These are phyloP conservation scores for Suillus subaureus DNA, from an alignment of 768 basidiomycete species.

Conservation along the genomic window DNA sequence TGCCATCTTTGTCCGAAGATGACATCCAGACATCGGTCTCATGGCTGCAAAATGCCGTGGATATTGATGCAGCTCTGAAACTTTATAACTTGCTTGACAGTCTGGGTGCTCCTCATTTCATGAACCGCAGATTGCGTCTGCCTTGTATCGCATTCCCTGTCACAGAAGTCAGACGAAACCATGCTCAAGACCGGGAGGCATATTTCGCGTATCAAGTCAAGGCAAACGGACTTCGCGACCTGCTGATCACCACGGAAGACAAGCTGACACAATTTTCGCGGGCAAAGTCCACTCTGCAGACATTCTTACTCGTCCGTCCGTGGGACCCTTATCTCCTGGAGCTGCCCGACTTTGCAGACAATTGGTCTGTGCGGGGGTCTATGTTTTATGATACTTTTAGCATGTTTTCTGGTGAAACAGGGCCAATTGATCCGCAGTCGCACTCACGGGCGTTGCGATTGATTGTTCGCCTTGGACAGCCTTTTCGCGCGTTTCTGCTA, in stretches of 20 bases:
- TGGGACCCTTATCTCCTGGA: neutral
- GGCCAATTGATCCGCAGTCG: neutral
- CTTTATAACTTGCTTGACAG: neutral
- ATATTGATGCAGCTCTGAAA: neutral
- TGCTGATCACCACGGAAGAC: neutral
- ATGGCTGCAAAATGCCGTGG: neutral
- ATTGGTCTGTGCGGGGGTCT: neutral
- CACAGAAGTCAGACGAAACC: neutral
- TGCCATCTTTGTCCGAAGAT: neutral
- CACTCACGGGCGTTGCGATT: conserved; percentile 4
- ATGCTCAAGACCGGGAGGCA: neutral
- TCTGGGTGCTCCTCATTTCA: neutral
- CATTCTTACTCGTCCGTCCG: neutral
- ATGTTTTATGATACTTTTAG: neutral
- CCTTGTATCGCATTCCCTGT: neutral
- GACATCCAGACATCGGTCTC: neutral
- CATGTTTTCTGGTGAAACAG: neutral
- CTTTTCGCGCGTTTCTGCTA: conserved; percentile 5
- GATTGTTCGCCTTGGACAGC: conserved; percentile 8
- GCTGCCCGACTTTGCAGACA: neutral
- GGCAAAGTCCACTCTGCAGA: neutral
- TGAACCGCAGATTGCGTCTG: neutral
- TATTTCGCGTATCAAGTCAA: neutral
- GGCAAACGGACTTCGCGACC: neutral
- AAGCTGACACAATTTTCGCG: neutral